phyloP scores from a whole-genome alignment of 176 grass and related monocot genomes.

The sorghum (Sorghum bicolor) region DNA sequence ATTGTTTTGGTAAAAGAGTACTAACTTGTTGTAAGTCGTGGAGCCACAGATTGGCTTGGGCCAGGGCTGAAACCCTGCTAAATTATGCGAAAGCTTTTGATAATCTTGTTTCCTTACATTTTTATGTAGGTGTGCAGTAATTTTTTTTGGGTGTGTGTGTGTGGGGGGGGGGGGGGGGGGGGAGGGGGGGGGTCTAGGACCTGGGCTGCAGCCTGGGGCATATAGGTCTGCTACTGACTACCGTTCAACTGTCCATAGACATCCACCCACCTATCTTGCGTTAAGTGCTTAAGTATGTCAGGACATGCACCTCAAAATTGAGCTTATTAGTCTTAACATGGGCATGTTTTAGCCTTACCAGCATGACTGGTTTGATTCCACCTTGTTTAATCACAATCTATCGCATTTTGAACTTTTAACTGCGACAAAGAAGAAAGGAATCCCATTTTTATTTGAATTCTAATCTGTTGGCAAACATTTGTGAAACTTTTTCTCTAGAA shows the following conservation, averaged over 20 bases:
- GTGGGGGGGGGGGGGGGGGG: too few relatives aligned
- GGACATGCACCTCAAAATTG: not conserved
- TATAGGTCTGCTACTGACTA: not conserved
- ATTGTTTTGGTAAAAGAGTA: not conserved
- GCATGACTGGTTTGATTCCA: not conserved
- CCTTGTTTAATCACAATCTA: not conserved
- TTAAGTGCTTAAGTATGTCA: not conserved
- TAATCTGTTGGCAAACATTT: not conserved
- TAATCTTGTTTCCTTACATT: not conserved
- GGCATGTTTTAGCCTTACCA: not conserved
- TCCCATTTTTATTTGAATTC: constrained; percentile 10
- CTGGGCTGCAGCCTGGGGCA: not conserved
- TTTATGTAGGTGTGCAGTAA: too few relatives aligned
- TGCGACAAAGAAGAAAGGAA: not conserved
- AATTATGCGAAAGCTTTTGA: not conserved
- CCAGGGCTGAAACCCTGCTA: not conserved
- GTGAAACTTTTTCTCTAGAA: not conserved
- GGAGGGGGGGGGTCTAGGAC: too few relatives aligned
- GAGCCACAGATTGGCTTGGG: not conserved
- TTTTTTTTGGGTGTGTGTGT: too few relatives aligned
- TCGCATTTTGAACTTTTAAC: not conserved
- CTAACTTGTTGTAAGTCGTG: not conserved
- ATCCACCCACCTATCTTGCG: not conserved
- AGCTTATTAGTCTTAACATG: not conserved
- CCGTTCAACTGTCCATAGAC: not conserved